Evolutionary conservation across 495 filamentous ascomycete species (phyloP).

Genomic region (Cercophora sp.): DNA sequence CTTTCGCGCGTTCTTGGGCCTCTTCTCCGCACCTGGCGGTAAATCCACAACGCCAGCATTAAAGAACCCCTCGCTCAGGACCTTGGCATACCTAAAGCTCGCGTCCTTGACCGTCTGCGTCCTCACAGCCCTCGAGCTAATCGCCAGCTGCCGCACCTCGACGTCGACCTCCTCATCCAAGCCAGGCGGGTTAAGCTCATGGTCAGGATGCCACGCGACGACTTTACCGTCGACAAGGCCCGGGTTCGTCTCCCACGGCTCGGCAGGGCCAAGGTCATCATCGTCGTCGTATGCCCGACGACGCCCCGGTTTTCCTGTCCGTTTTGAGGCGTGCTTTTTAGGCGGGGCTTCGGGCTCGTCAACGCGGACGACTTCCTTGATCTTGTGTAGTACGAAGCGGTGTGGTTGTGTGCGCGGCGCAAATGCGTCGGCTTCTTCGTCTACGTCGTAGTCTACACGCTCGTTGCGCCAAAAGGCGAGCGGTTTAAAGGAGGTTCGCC

Average conservation of each 20-base stretch:
- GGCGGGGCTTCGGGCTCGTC: constrained; percentile 49
- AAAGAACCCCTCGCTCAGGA: constrained; percentile 76
- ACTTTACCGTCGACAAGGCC: constrained; percentile 45
- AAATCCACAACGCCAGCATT: constrained; percentile 86
- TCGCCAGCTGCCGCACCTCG: constrained; percentile 64
- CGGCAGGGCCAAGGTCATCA: constrained; percentile 45
- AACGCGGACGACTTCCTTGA: constrained; percentile 72
- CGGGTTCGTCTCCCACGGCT: constrained; percentile 48
- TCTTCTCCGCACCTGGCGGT: constrained; percentile 74
- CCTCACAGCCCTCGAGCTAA: constrained; percentile 68
- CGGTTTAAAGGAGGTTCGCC: constrained; percentile 61
- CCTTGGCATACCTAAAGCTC: constrained; percentile 81
- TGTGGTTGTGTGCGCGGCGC: constrained; percentile 24
- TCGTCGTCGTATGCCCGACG: constrained; percentile 22
- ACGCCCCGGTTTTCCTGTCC: background rate
- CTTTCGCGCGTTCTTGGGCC: constrained; percentile 81
- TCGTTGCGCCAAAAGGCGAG: constrained; percentile 88
- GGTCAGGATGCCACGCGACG: constrained; percentile 43
- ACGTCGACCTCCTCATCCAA: constrained; percentile 47
- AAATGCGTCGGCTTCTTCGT: constrained; percentile 45
- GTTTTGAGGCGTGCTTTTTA: background rate
- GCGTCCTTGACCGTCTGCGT: constrained; percentile 70
- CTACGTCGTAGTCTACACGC: constrained; percentile 60
- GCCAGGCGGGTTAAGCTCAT: constrained; percentile 36
- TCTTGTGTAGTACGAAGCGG: constrained; percentile 54